Evolutionary conservation across 768 basidiomycete species (phyloP), one percentile per base, ranked within the genome.

Genomic region (Auricularia sp.): DNA sequence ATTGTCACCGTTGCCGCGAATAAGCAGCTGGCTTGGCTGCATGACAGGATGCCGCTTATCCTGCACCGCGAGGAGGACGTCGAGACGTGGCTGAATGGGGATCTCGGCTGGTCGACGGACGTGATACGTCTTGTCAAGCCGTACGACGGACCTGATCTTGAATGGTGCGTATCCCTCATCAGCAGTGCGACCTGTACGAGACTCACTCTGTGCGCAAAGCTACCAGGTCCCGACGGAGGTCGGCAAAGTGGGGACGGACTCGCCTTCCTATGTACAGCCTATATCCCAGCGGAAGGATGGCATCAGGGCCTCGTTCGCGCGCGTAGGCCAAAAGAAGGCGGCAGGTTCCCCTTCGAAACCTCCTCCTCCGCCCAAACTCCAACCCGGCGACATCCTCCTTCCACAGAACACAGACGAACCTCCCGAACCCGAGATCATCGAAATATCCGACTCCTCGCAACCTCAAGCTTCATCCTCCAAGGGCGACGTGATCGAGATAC

Each of bases 141-240:
- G 3, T 86, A 84, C 73, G 75, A 81, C 21, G 82, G 85, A 64
- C 75, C 77, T 36, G 79, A 83, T 7, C 77, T 96, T 1, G 84
- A 88, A 66, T 93, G 89, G 90, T 92, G 67, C 61, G 84, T 76
- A 58, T 62, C 33, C 42, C 1, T 37, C 54, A 1, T 21, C 42
- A 39, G 29, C 29, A 2, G 2, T 29, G 29, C 29, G 29, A 29
- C 29, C 2, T 29, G 29, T 3, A 1, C 29, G 2, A 29, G 29
- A 3, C 29, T 29, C 29, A 29, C 29, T 3, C 29, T 29, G 2
- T 29, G 29, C 2, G 29, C 0, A 29, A 29, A 95, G 94, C 71
- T 97, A 95, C 71, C 84, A 83, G 65, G 95, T 97, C 0, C 92
- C 92, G 0, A 85, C 84, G 68, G 95, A 97, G 77, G 86, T 97